Percentiles rank a stretch among this genome's conserved stretches.
These are phyloP conservation scores for Carnegiea gigantea DNA, from an alignment of 179 eudicot species.

Conservation along the genomic window DNA sequence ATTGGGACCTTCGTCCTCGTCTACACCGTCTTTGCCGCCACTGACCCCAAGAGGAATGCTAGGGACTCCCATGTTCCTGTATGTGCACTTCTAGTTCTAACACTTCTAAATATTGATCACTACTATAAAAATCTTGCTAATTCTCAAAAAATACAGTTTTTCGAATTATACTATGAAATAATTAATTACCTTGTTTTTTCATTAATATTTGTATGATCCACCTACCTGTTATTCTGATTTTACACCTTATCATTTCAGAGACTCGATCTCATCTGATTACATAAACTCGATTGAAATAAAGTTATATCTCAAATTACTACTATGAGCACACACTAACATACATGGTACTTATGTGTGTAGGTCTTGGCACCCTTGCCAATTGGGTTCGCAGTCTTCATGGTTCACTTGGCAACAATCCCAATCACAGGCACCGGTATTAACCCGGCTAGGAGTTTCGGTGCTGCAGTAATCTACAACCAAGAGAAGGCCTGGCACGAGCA, in stretches of 20 bases:
- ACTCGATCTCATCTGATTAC: no score
- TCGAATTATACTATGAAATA: no score
- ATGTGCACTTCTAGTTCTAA: constrained; percentile 17
- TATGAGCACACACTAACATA: not conserved
- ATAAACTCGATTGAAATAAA: no score
- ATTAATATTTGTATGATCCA: no score
- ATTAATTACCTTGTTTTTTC: no score
- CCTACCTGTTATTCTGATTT: no score
- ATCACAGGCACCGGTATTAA: constrained; percentile 47
- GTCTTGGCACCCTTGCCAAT: constrained; percentile 49
- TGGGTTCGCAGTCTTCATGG: constrained; percentile 49
- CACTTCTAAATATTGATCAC: no score
- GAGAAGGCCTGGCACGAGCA: constrained; percentile 43
- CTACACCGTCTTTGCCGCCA: constrained; percentile 46
- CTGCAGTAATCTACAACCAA: constrained; percentile 42
- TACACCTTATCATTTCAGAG: no score
- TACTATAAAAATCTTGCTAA: no score
- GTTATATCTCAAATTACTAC: not conserved
- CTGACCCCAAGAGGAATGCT: constrained; percentile 56
- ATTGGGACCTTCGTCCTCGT: not conserved
- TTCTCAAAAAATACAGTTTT: no score
- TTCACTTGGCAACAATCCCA: constrained; percentile 42
- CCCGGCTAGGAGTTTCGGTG: constrained; percentile 45
- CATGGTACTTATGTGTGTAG: constrained; percentile 4
- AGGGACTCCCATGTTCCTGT: constrained; percentile 66